phyloP scores from a whole-genome alignment of 2,329 filamentous ascomycete genomes.

The Colletotrichum sidae region DNA sequence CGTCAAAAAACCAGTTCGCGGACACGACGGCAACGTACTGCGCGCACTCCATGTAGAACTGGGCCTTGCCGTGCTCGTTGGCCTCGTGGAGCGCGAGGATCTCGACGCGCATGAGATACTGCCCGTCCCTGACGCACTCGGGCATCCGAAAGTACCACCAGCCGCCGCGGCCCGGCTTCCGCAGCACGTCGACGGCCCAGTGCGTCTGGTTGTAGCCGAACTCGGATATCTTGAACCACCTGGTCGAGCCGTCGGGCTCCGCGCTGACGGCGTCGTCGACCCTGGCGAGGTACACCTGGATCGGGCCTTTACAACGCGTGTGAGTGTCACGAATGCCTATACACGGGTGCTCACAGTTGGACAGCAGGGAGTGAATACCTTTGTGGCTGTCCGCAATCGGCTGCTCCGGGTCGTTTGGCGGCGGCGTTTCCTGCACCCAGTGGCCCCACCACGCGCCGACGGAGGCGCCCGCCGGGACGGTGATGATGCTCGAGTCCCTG shows the following conservation, averaged over 20 bases:
- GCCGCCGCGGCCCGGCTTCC: slow-evolving; percentile 36
- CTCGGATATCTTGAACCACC: slow-evolving; percentile 65
- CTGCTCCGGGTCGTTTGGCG: slow-evolving; percentile 55
- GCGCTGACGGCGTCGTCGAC: slow-evolving; percentile 58
- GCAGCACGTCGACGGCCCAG: slow-evolving; percentile 44
- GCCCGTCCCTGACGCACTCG: slow-evolving; percentile 50
- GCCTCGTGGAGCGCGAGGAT: slow-evolving; percentile 55
- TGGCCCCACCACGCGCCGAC: slow-evolving; percentile 61
- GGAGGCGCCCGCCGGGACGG: slow-evolving; percentile 58
- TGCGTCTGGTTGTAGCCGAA: slow-evolving; percentile 45
- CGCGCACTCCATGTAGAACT: slow-evolving; percentile 42
- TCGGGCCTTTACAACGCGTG: slow-evolving; percentile 49
- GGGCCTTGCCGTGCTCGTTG: slow-evolving; percentile 35
- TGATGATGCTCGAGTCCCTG: slow-evolving; percentile 46
- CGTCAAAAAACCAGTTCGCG: slow-evolving; percentile 36
- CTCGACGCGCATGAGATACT: slow-evolving; percentile 56
- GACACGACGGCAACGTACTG: slow-evolving; percentile 39
- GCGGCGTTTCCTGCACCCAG: slow-evolving; percentile 59
- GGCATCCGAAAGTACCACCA: slow-evolving; percentile 52
- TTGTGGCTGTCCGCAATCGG: slow-evolving; percentile 61
- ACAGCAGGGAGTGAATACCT: slow-evolving; percentile 43
- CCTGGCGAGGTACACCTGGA: slow-evolving; percentile 61
- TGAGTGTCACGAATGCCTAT: neutral
- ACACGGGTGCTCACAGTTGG: neutral
- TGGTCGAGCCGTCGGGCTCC: slow-evolving; percentile 45